Evolutionary conservation across 2,329 filamentous ascomycete species (phyloP).

Genomic region (Claviceps sp.): DNA sequence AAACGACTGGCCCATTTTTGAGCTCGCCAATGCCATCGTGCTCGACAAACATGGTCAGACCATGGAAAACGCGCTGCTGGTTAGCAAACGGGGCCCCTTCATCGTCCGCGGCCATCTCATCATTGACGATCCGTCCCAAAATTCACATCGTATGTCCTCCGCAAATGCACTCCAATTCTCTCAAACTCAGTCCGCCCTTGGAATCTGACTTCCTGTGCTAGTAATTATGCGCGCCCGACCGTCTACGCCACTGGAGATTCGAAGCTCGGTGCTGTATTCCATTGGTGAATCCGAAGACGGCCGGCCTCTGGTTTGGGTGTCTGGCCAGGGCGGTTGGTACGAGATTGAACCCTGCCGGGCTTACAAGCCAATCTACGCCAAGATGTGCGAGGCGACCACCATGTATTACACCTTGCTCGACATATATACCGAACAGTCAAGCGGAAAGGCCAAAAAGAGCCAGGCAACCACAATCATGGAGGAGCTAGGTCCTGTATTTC

Average conservation of each 20-base stretch:
- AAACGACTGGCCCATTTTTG: constrained; percentile 48
- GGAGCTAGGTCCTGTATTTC: constrained; percentile 19
- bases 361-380: constrained; percentile 43
- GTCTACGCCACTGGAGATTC: constrained; percentile 37
- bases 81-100: constrained; percentile 46
- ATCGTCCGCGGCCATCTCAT: constrained; percentile 46
- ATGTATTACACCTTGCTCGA: constrained; percentile 51
- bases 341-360: constrained; percentile 45
- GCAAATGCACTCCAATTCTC: not conserved
- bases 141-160: constrained; percentile 21
- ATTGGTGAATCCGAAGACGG: constrained; percentile 38
- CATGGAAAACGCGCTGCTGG: constrained; percentile 47
- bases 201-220: constrained; percentile 5
- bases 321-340: constrained; percentile 49
- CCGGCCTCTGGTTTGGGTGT: constrained; percentile 49
- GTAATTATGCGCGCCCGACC: constrained; percentile 19
- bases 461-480: constrained; percentile 18
- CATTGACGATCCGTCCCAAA: constrained; percentile 29
- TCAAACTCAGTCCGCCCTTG: too few relatives aligned
- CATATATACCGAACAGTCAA: constrained; percentile 30
- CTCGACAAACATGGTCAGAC: constrained; percentile 37
- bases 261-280: constrained; percentile 34
- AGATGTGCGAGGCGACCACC: constrained; percentile 49
- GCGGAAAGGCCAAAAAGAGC: constrained; percentile 16
- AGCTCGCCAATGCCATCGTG: constrained; percentile 48